Base-by-base conservation (phyloP, 2,329 filamentous ascomycete species). In the Tothia fuscella region DNA sequence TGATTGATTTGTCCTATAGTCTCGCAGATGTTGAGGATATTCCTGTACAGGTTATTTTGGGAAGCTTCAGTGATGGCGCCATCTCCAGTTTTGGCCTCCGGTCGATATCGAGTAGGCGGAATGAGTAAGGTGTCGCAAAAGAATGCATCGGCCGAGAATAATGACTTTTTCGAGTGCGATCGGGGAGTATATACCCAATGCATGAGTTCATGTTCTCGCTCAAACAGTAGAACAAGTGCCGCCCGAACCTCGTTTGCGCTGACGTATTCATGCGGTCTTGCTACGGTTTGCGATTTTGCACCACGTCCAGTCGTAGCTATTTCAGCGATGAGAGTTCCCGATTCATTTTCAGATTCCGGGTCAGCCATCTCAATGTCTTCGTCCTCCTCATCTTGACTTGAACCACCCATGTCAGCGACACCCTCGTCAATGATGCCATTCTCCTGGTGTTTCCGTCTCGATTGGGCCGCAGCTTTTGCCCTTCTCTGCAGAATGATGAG, bases 71-170 rank as follows among this genome's bases (percentile, higher is more conserved):
- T 76, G 48, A 96, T 82, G 4, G 24, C 32, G 32, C 81, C 78
- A 26, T 81, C 76, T 33, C 86, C 85, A 22, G 84, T 88, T 46
- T 78, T 74, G 7, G 87, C 85, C 57, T 93, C 86, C 10, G 91
- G 88, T 30, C 91, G 79, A 59, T 82, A 98, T 52, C 80, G 82
- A 58, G 94, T 98, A 2, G 91, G 91, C 2, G 93, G 87, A 0
- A 98, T 86, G 12, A 96, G 68, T 40, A 98, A 67, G 26, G 78
- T 80, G 43, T 82, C 79, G 43, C 96, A 70, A 63, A 98, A 98
- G 64, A 98, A 96, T 79, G 96, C 94, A 50, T 94, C 83, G 2
- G 85, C 76, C 2, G 68, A 77, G n/a, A 86, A 67, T 14, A 65
- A 65, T 62, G 28, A 47, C 6, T 25, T 44, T 43, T 71, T 74